phyloP scores from a whole-genome alignment of 495 filamentous ascomycete species.

The Aspergillus sclerotiicarbonarius region DNA sequence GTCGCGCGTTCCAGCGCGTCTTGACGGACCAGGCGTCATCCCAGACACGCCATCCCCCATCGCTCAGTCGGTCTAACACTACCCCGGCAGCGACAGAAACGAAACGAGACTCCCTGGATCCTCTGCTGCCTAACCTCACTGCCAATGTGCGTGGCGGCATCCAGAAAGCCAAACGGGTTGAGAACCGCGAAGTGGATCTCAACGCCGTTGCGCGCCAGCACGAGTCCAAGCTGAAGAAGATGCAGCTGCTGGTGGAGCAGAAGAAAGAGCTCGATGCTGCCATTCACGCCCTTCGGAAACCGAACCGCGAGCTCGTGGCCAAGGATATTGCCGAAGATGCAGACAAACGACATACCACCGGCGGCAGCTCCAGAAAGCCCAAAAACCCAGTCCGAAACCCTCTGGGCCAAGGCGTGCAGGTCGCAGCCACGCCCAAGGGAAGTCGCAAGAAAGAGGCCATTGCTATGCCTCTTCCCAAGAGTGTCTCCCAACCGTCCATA shows the following conservation, averaged over 20 bases:
- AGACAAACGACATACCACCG: conserved; percentile 51
- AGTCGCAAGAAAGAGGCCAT: conserved; percentile 40
- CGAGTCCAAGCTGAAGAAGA: conserved; percentile 68
- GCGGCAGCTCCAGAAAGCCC: conserved; percentile 48
- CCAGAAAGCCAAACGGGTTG: conserved; percentile 57
- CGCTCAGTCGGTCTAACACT: conserved; percentile 69
- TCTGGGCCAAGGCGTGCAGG: conserved; percentile 57
- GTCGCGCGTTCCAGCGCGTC: conserved; percentile 65
- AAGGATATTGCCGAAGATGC: conserved; percentile 69
- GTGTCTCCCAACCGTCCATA: conserved; percentile 19
- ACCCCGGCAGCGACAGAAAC: conserved; percentile 43
- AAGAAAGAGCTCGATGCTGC: conserved; percentile 81
- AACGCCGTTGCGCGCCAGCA: conserved; percentile 53
- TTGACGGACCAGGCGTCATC: conserved; percentile 61
- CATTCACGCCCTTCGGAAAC: conserved; percentile 79
- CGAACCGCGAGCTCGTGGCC: conserved; percentile 76
- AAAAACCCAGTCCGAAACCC: conserved; percentile 66
- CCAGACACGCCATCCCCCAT: conserved; percentile 45
- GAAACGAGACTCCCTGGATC: conserved; percentile 34
- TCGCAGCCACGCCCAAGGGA: conserved; percentile 74
- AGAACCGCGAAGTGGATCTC: conserved; percentile 68
- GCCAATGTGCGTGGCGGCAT: conserved; percentile 51
- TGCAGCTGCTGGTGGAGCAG: conserved; percentile 61
- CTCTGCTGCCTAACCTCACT: conserved; percentile 33
- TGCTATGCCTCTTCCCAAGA: conserved; percentile 31